These are phyloP conservation scores for Auriscalpium orientale DNA, from an alignment of 768 basidiomycete species.

Conservation along the genomic window DNA sequence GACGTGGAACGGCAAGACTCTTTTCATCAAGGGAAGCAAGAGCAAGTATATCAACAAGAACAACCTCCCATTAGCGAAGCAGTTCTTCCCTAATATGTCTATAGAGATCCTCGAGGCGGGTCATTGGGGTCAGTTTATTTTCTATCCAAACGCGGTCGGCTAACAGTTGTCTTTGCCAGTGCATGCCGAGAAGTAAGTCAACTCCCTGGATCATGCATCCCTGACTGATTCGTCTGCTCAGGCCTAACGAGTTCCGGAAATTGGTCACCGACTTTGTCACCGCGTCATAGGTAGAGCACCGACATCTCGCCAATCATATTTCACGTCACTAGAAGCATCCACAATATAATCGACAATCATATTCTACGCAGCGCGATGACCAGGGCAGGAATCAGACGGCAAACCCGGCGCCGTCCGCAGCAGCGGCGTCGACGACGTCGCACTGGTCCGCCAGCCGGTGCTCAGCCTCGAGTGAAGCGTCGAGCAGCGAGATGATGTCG, in stretches of 20 bases:
- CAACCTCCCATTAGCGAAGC: constrained; percentile 51
- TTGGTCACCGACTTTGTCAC: constrained; percentile 25
- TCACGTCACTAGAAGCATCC: constrained; percentile 5
- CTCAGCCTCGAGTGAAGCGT: background rate
- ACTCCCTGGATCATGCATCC: background rate
- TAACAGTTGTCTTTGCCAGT: constrained; percentile 34
- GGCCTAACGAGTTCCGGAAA: constrained; percentile 49
- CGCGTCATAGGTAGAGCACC: constrained; percentile 15
- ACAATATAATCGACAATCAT: constrained; percentile 4
- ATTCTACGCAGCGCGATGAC: background rate
- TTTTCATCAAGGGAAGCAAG: constrained; percentile 74
- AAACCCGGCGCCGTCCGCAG: background rate
- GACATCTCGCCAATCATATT: background rate
- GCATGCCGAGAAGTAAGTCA: constrained; percentile 64
- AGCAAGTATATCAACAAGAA: constrained; percentile 76
- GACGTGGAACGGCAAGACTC: constrained; percentile 48
- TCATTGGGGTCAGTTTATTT: constrained; percentile 70
- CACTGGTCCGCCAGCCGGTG: constrained; percentile 5
- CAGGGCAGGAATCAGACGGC: background rate
- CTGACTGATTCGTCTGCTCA: constrained; percentile 12
- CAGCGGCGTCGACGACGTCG: constrained; percentile 1
- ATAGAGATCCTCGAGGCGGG: constrained; percentile 64
- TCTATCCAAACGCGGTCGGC: background rate
- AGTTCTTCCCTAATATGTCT: constrained; percentile 67
- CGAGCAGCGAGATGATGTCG: constrained; percentile 10